phyloP scores from a whole-genome alignment of 169 alveolate genomes.

The Besnoitia besnoiti region DNA sequence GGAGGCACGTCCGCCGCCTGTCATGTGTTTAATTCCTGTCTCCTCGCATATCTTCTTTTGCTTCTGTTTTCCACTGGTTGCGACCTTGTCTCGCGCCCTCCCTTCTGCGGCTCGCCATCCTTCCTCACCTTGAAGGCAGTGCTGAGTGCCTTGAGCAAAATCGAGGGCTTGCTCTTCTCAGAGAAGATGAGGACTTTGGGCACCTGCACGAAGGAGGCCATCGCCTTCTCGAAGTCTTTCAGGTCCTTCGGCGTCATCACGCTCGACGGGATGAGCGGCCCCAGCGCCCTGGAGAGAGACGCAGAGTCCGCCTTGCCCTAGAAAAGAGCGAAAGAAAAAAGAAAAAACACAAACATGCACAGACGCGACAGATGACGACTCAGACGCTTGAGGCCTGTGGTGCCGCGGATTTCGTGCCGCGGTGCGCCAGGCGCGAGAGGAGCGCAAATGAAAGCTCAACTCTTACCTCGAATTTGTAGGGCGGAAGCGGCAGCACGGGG shows the following conservation, averaged over 20 bases:
- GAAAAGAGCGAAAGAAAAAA: neutral
- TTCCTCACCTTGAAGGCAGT: constrained; percentile 43
- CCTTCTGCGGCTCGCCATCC: neutral
- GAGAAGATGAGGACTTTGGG: constrained; percentile 63
- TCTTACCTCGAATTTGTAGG: constrained; percentile 36
- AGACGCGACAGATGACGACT: too few relatives aligned
- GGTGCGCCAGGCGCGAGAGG: neutral
- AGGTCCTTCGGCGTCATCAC: constrained; percentile 20
- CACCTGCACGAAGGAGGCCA: constrained; percentile 35
- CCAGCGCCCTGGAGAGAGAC: constrained; percentile 18
- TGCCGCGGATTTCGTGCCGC: neutral
- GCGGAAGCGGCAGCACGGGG: constrained; percentile 76
- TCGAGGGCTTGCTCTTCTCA: constrained; percentile 46
- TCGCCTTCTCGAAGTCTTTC: constrained; percentile 24
- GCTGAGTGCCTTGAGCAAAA: constrained; percentile 61
- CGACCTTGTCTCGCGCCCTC: neutral
- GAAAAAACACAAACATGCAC: too few relatives aligned
- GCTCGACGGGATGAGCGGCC: constrained; percentile 43
- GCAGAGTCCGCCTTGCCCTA: constrained; percentile 33
- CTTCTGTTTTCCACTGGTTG: too few relatives aligned
- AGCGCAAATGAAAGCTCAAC: neutral
- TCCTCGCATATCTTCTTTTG: too few relatives aligned
- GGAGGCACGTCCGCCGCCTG: too few relatives aligned
- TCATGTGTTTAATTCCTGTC: too few relatives aligned
- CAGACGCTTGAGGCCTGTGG: too few relatives aligned